Base-by-base conservation (phyloP, 495 filamentous ascomycete species). In the Podospora didyma region DNA sequence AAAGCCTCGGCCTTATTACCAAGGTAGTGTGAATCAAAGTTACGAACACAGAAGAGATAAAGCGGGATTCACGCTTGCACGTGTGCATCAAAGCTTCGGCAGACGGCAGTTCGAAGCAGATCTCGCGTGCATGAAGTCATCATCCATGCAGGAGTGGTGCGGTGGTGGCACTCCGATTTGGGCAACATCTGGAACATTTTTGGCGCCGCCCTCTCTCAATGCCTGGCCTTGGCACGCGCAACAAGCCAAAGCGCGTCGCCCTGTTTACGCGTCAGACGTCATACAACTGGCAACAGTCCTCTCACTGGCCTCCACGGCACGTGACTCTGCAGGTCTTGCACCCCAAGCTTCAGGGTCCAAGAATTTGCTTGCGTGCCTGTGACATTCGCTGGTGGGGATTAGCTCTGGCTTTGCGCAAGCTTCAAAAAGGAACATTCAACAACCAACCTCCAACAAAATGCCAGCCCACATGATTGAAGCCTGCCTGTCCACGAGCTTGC, bases 231-330 rank as follows among this genome's bases (percentile, higher is more conserved):
- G 39, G 35, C 37, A 49, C 22, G 24, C 48, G 28, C 26, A 44
- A 54, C 46, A 46, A 49, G 26, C 50, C 19, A 57, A 52, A 19
- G 48, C 62, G 62, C 62, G 62, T 57, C 59, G n/a, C n/a, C n/a
- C n/a, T n/a, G n/a, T n/a, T n/a, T n/a, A 59, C 62, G 62, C 57
- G 56, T 59, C 59, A 48, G 46, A 65, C 62, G 62, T 65, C 62
- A 65, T 62, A 59, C n/a, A n/a, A n/a, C n/a, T n/a, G n/a, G 59
- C 58, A 60, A 51, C 39, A n/a, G n/a, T n/a, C n/a, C 39, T 17
- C n/a, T 14, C 39, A 10, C 39, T 16, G 12, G 14, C 4, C 7
- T 42, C 14, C 39, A 42, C 2, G 12, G 39, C 48, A 50, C 28
- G 28, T 42, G 39, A 42, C 39, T n/a, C n/a, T n/a, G n/a, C n/a